These are phyloP conservation scores for Verbascum thapsus DNA, from an alignment of 257 asterid species.

Conservation along the genomic window DNA sequence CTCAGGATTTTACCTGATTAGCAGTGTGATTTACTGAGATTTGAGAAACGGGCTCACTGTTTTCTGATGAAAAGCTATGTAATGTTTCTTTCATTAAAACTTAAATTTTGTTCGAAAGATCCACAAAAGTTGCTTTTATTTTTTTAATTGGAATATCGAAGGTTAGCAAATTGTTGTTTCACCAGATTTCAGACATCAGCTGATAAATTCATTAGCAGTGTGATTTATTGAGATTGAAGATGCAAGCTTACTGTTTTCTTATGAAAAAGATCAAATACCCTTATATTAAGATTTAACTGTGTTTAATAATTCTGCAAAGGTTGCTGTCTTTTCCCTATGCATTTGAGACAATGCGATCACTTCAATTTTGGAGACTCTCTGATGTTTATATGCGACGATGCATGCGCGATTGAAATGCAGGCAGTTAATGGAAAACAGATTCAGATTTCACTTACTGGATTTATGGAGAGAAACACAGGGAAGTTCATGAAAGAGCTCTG, in stretches of 20 bases:
- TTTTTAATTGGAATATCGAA: too few species aligned
- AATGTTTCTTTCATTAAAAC: too few species aligned
- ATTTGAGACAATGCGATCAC: neutral
- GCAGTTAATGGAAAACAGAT: conserved; percentile 88
- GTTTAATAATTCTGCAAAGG: neutral
- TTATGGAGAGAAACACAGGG: conserved; percentile 98
- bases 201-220: conserved; percentile 19
- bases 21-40: too few species aligned
- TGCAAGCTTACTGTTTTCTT: too few species aligned
- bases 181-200: neutral
- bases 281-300: conserved; percentile 12
- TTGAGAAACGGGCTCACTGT: too few species aligned
- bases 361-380: conserved; percentile 3
- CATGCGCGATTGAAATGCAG: conserved; percentile 49
- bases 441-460: conserved; percentile 93
- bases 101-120: too few species aligned
- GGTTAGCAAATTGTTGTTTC: too few species aligned
- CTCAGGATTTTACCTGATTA: too few species aligned
- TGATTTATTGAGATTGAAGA: too few species aligned
- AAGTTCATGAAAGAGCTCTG: conserved; percentile 99
- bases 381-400: conserved; percentile 17
- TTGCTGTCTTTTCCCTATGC: neutral
- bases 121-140: too few species aligned
- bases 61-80: too few species aligned
- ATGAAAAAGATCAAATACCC: neutral